Percentiles rank a stretch among this genome's conserved stretches.
Evolutionary conservation across 2,329 filamentous ascomycete genomes (phyloP).

Genomic region (Ambrosiella xylebori): DNA sequence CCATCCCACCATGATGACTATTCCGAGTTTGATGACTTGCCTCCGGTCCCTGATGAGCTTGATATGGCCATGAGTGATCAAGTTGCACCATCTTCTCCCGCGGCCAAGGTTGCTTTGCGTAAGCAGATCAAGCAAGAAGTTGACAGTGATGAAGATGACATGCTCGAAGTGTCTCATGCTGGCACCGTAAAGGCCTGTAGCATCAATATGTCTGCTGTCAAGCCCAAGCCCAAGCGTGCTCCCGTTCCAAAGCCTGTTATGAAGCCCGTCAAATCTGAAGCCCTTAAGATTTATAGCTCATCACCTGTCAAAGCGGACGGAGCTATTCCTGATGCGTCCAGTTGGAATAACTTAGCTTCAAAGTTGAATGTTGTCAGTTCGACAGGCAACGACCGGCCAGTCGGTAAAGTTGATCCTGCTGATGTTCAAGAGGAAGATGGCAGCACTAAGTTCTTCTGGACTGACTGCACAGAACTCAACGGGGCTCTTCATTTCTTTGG

Average conservation of each 20-base stretch:
- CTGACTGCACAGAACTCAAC: conserved; percentile 84
- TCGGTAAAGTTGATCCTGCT: conserved; percentile 64
- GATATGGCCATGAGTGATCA: conserved; percentile 67
- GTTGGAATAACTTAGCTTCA: conserved; percentile 76
- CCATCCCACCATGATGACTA: conserved; percentile 31
- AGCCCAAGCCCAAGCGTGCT: conserved; percentile 55
- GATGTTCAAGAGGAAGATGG: conserved; percentile 90
- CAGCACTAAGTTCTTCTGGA: conserved; percentile 89
- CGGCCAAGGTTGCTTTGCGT: conserved; percentile 58
- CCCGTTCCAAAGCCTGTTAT: conserved; percentile 50
- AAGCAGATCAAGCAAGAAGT: conserved; percentile 38
- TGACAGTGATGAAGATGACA: conserved; percentile 60
- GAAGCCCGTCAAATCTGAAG: conserved; percentile 52
- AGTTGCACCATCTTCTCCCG: conserved; percentile 63
- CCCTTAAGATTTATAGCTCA: conserved; percentile 29
- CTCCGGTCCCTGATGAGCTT: conserved; percentile 44
- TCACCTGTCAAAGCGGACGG: conserved; percentile 6
- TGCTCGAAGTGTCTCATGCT: conserved; percentile 75
- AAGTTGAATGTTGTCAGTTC: conserved; percentile 60
- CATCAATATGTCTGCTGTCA: conserved; percentile 71
- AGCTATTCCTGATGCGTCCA: conserved; percentile 49
- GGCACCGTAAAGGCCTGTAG: conserved; percentile 50
- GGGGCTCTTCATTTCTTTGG: conserved; percentile 88
- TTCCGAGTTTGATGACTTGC: conserved; percentile 40
- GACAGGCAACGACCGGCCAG: conserved; percentile 35